These are phyloP conservation scores for Wickerhamiella australiensis DNA, from an alignment of 805 yeast genomes.

Conservation along the genomic window DNA sequence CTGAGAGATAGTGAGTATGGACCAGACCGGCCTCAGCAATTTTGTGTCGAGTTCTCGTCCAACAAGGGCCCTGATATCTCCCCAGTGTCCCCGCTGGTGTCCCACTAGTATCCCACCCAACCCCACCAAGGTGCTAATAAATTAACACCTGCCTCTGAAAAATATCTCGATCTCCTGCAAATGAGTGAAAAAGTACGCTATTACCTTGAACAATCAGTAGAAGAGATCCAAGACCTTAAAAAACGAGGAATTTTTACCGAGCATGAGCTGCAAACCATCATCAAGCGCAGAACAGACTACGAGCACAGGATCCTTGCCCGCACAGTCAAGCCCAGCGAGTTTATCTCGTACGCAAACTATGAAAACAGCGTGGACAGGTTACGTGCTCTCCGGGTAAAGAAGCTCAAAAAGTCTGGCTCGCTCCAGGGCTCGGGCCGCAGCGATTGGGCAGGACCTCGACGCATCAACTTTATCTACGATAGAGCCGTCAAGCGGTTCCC, in stretches of 20 bases:
- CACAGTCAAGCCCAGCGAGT: constrained; percentile 69
- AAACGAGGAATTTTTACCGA: constrained; percentile 71
- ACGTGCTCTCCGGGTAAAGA: constrained; percentile 53
- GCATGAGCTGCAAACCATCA: constrained; percentile 67
- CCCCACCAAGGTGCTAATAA: background rate
- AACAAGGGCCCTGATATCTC: too few species aligned
- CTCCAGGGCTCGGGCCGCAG: constrained; percentile 36
- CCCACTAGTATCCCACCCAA: background rate
- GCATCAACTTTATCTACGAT: constrained; percentile 72
- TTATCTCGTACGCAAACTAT: constrained; percentile 62
- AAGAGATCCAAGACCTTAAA: constrained; percentile 81
- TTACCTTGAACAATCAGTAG: constrained; percentile 59
- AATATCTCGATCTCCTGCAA: constrained; percentile 2
- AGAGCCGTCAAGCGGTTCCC: constrained; percentile 75
- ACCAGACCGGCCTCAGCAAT: too few species aligned
- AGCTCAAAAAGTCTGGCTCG: constrained; percentile 37
- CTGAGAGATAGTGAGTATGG: too few species aligned
- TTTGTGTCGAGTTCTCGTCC: too few species aligned
- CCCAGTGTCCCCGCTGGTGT: too few species aligned
- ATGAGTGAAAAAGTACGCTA: constrained; percentile 48
- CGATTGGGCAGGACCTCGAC: constrained; percentile 76
- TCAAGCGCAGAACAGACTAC: constrained; percentile 89
- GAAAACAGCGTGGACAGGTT: constrained; percentile 70
- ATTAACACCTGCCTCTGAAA: constrained; percentile 7
- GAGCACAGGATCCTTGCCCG: constrained; percentile 82